Percentiles rank a stretch among this genome's conserved stretches.
phyloP scores from a whole-genome alignment of 768 basidiomycete species.

The Mycena rebaudengoi region DNA sequence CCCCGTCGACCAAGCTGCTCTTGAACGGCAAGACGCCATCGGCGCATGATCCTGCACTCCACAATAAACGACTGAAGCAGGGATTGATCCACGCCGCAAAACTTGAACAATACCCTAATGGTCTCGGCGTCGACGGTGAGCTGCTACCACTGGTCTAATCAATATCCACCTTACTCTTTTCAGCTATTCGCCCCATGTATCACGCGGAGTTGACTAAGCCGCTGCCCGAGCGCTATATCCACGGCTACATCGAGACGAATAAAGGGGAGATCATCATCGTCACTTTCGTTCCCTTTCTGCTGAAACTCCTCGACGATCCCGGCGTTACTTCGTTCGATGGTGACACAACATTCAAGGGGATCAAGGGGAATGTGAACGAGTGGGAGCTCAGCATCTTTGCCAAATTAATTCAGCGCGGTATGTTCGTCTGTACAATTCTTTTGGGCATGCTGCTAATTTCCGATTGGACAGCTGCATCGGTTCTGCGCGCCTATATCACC shows the following conservation, averaged over 20 bases:
- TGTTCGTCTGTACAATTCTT: not conserved
- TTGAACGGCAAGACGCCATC: not conserved
- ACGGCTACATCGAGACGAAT: not conserved
- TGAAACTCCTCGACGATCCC: conserved; percentile 11
- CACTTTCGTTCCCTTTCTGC: not conserved
- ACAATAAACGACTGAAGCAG: not conserved
- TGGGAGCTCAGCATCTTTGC: conserved; percentile 9
- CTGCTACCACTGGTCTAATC: not conserved
- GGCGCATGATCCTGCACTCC: not conserved
- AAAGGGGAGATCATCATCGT: conserved; percentile 6
- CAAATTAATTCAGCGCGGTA: conserved; percentile 2
- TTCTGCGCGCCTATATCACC: conserved; percentile 3
- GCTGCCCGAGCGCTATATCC: conserved; percentile 7
- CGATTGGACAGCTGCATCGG: not conserved
- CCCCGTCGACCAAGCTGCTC: not conserved
- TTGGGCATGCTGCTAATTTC: not conserved
- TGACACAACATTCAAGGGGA: conserved; percentile 10
- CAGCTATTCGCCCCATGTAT: not conserved
- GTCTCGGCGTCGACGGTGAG: not conserved
- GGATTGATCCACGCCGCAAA: not conserved
- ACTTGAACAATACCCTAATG: not conserved
- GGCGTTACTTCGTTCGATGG: conserved; percentile 9
- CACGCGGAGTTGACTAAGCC: not conserved
- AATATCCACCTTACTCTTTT: not conserved
- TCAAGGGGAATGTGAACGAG: conserved; percentile 9